Percentiles rank a stretch among this genome's conserved stretches.
Evolutionary conservation across 2,329 filamentous ascomycete genomes (phyloP).

Genomic region (Exophiala alcalophila): DNA sequence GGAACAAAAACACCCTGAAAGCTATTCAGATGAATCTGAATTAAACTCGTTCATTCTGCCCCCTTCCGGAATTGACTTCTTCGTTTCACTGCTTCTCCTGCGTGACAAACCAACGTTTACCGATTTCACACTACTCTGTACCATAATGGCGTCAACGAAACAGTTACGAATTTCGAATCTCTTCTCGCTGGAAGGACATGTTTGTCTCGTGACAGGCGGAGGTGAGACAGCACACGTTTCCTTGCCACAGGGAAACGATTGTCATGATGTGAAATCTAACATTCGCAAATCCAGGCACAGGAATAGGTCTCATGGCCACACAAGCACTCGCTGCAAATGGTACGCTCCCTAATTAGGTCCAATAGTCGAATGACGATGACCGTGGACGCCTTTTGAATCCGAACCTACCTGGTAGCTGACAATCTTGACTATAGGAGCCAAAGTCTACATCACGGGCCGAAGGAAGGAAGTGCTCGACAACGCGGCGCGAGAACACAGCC

Average conservation of each 20-base stretch:
- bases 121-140: no score
- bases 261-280: background rate
- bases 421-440: constrained; percentile 31
- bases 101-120: no score
- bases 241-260: background rate
- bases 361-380: no score
- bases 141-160: constrained; percentile 33
- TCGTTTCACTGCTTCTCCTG: no score
- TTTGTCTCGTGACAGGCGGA: constrained; percentile 35
- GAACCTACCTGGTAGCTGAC: no score
- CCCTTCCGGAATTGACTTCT: no score
- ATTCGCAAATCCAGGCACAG: constrained; percentile 20
- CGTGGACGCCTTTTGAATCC: no score
- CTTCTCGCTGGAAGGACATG: constrained; percentile 33
- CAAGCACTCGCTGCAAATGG: constrained; percentile 35
- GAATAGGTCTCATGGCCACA: constrained; percentile 34
- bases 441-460: constrained; percentile 35
- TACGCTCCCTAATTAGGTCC: constrained; percentile 15
- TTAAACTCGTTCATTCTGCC: no score
- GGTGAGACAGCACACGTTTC: constrained; percentile 18
- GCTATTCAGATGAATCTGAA: no score
- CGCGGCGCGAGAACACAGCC: constrained; percentile 43
- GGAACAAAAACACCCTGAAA: no score
- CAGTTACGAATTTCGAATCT: constrained; percentile 32
- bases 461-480: constrained; percentile 33